Percentiles rank a stretch among this genome's conserved stretches.
These are phyloP conservation scores for Phytophthora macrochlamydospora DNA, from an alignment of 352 stramenopile genomes.

Conservation along the genomic window DNA sequence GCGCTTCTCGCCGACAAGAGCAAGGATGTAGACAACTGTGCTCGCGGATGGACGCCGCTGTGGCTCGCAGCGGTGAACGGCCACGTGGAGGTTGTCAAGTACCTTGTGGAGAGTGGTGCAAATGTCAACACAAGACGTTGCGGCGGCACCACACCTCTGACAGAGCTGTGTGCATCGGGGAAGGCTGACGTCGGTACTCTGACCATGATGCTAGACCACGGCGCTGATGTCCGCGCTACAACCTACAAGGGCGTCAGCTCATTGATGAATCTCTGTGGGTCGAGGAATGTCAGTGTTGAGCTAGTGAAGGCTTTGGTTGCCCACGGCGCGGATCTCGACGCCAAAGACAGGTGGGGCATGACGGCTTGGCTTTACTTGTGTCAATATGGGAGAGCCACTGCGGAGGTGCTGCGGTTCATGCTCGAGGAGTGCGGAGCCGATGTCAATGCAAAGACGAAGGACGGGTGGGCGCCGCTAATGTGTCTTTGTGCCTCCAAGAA, in stretches of 20 bases:
- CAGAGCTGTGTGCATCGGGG: neutral
- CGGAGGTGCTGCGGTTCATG: neutral
- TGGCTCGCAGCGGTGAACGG: neutral
- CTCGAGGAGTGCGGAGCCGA: neutral
- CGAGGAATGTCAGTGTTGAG: neutral
- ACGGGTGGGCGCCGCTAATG: neutral
- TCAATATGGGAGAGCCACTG: neutral
- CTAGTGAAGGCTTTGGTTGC: neutral
- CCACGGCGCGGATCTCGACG: neutral
- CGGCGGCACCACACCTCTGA: neutral
- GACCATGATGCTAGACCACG: neutral
- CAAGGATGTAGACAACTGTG: neutral
- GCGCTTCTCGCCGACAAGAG: neutral
- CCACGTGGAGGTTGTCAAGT: neutral
- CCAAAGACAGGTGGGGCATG: neutral
- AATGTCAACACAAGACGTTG: neutral
- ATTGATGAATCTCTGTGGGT: neutral
- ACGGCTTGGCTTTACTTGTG: neutral
- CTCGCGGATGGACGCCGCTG: neutral
- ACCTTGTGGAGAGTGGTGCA: neutral
- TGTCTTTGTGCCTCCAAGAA: neutral
- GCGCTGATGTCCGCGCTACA: neutral
- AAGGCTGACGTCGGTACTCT: neutral
- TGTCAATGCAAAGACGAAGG: neutral
- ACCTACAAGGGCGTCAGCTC: neutral